phyloP scores from a whole-genome alignment of 2,329 filamentous ascomycete species.

The Trichoderma simmonsii region DNA sequence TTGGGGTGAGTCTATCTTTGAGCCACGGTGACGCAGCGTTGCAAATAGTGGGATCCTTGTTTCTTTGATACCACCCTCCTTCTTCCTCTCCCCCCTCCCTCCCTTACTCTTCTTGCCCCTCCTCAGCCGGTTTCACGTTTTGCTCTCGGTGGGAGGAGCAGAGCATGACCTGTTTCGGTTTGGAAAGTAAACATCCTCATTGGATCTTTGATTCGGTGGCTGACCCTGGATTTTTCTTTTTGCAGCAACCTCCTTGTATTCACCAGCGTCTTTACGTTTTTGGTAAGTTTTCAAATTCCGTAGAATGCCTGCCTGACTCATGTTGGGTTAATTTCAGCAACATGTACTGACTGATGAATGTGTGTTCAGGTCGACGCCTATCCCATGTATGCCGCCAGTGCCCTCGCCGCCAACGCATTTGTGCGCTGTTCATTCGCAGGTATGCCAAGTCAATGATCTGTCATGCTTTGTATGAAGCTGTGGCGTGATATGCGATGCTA shows the following conservation, averaged over 20 bases:
- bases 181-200: background rate
- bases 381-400: slow-evolving; percentile 69
- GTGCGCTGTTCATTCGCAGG: slow-evolving; percentile 72
- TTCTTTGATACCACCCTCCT: background rate
- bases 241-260: slow-evolving; percentile 72
- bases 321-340: background rate
- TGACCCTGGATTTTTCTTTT: slow-evolving; percentile 27
- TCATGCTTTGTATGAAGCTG: background rate
- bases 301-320: background rate
- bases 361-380: slow-evolving; percentile 65
- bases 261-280: slow-evolving; percentile 82
- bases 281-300: slow-evolving; percentile 51
- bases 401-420: slow-evolving; percentile 81
- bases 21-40: slow-evolving; percentile 21
- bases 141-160: background rate
- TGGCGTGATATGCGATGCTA: slow-evolving; percentile 18
- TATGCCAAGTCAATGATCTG: slow-evolving; percentile 32
- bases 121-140: background rate
- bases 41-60: slow-evolving; percentile 2
- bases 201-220: slow-evolving; percentile 21
- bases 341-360: background rate
- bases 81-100: background rate
- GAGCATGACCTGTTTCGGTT: background rate
- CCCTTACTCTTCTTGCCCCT: no score
- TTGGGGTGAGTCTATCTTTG: slow-evolving; percentile 54